A percentile compares a stretch with the other conserved stretches of the same genome.
Evolutionary conservation across 2,329 filamentous ascomycete genomes (phyloP).

Genomic region (Lasiodiplodia gonubiensis): DNA sequence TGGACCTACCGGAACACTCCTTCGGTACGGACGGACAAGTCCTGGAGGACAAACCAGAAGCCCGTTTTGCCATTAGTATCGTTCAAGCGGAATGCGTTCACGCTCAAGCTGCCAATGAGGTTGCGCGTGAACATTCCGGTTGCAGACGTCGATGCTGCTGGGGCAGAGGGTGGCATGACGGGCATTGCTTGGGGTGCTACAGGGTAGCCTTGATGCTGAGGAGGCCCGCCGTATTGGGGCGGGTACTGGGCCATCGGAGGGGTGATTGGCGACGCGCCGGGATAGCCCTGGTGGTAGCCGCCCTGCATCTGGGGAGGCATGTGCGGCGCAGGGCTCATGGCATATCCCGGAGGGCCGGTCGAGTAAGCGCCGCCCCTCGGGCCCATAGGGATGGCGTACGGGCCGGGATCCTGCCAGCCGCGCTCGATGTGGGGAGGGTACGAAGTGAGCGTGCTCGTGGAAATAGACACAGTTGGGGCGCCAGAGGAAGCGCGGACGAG

Average conservation of each 20-base stretch:
- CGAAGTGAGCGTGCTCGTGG: slow-evolving; percentile 77
- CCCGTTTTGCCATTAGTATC: slow-evolving; percentile 82
- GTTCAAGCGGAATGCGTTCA: slow-evolving; percentile 82
- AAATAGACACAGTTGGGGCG: slow-evolving; percentile 73
- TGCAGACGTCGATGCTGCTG: slow-evolving; percentile 56
- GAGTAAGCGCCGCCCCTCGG: slow-evolving; percentile 16
- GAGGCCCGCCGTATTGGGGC: slow-evolving; percentile 29
- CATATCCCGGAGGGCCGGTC: background rate
- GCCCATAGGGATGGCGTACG: slow-evolving; percentile 14
- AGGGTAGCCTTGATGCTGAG: slow-evolving; percentile 14
- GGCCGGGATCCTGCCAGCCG: slow-evolving; percentile 31
- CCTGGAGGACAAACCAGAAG: slow-evolving; percentile 96
- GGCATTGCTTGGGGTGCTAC: slow-evolving; percentile 15
- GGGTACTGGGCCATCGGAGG: slow-evolving; percentile 28
- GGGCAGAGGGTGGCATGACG: slow-evolving; percentile 14
- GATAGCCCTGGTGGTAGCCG: slow-evolving; percentile 16
- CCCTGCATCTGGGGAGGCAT: slow-evolving; percentile 25
- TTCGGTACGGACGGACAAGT: slow-evolving; percentile 92
- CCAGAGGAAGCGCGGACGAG: slow-evolving; percentile 69
- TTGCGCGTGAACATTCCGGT: slow-evolving; percentile 93
- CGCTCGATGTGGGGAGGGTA: slow-evolving; percentile 64
- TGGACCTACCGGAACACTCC: slow-evolving; percentile 78
- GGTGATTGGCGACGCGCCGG: slow-evolving; percentile 21
- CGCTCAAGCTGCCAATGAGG: slow-evolving; percentile 87
- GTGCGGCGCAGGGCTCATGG: slow-evolving; percentile 9